These are phyloP conservation scores for Pisolithus sp. DNA, from an alignment of 768 basidiomycete genomes.

Conservation along the genomic window DNA sequence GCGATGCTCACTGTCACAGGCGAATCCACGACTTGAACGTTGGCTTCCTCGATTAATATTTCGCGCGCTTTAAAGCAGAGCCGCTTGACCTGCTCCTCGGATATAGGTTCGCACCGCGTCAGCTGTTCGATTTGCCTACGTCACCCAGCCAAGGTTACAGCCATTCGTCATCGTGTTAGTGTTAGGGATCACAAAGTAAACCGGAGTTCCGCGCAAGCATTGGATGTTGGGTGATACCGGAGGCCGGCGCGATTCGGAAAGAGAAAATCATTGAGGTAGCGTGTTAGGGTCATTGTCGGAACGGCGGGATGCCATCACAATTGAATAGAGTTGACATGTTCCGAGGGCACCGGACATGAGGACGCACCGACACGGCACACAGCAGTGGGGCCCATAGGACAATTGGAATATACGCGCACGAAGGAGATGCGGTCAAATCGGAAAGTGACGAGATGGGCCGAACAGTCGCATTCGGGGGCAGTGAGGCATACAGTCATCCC, in stretches of 20 bases:
- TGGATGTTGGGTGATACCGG: too few species aligned
- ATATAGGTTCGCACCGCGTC: slow-evolving; percentile 88
- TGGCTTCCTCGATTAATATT: slow-evolving; percentile 95
- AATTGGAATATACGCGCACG: too few species aligned
- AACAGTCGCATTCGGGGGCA: background rate
- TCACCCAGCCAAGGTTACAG: slow-evolving; percentile 3
- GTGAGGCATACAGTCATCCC: background rate
- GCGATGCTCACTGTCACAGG: slow-evolving; percentile 76
- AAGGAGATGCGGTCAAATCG: background rate
- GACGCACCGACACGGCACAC: too few species aligned
- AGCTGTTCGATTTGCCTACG: slow-evolving; percentile 91
- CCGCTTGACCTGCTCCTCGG: slow-evolving; percentile 92
- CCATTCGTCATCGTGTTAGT: background rate
- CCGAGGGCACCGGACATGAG: too few species aligned
- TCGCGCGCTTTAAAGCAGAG: slow-evolving; percentile 95
- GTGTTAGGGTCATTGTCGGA: too few species aligned
- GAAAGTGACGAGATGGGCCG: background rate
- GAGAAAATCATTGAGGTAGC: too few species aligned
- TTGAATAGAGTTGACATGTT: too few species aligned
- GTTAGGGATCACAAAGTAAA: background rate
- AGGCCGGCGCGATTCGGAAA: too few species aligned
- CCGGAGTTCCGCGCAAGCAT: too few species aligned
- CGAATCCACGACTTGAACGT: slow-evolving; percentile 92
- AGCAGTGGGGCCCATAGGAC: too few species aligned
- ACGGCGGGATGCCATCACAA: too few species aligned